Conservation (phyloP, 768 basidiomycete genomes). For the Galerina marginata region DNA sequence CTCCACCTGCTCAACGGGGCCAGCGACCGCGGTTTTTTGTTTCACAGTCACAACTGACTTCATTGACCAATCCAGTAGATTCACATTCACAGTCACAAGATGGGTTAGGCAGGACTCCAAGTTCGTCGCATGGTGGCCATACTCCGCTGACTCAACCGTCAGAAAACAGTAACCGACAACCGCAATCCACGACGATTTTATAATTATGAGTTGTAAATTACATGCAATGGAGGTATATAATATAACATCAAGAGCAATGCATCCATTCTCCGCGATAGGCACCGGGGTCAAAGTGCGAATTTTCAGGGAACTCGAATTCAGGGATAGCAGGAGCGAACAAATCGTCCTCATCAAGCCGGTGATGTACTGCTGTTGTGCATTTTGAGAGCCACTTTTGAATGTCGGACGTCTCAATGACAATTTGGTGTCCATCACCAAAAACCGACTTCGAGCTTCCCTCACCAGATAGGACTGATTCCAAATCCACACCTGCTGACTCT, state of each 20-base stretch:
- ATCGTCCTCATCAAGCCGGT: slow-evolving; percentile 26
- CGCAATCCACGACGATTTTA: background rate
- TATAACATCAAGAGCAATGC: slow-evolving; percentile 14
- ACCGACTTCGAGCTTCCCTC: slow-evolving; percentile 17
- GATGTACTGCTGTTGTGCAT: slow-evolving; percentile 17
- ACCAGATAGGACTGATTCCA: slow-evolving; percentile 15
- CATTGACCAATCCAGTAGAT: slow-evolving; percentile 15
- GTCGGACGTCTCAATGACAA: slow-evolving; percentile 3
- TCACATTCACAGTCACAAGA: slow-evolving; percentile 31
- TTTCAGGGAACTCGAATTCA: slow-evolving; percentile 14
- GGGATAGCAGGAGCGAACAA: slow-evolving; percentile 12
- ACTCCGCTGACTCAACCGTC: slow-evolving; percentile 45
- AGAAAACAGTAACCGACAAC: slow-evolving; percentile 15
- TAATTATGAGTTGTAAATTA: background rate
- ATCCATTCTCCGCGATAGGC: slow-evolving; percentile 28
- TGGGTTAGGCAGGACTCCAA: slow-evolving; percentile 55
- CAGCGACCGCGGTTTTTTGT: slow-evolving; percentile 45
- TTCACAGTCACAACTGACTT: slow-evolving; percentile 38
- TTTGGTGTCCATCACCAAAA: slow-evolving; percentile 11
- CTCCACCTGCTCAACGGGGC: slow-evolving; percentile 45
- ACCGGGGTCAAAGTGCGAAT: slow-evolving; percentile 9
- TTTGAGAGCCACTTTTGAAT: slow-evolving; percentile 23
- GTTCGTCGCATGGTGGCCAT: slow-evolving; percentile 62
- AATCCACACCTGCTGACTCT: slow-evolving; percentile 20
- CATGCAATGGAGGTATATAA: background rate